Percentiles rank a stretch among this genome's conserved stretches.
Conservation (phyloP, 2,329 filamentous ascomycete genomes). For the Stachybotrys echinatus region DNA sequence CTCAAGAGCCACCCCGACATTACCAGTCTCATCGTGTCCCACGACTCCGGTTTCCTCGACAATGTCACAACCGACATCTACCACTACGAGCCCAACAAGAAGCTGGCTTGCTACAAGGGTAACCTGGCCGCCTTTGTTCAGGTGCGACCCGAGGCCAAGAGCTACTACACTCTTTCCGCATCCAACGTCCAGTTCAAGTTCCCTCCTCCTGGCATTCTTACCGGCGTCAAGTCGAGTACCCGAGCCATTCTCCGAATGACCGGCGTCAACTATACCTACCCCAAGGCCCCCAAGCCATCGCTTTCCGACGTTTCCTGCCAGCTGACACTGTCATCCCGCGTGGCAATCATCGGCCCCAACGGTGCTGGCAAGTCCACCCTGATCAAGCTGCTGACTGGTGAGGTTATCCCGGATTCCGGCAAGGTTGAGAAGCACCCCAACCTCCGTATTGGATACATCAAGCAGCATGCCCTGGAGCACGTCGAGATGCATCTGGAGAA, state of each 20-base stretch:
- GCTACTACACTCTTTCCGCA: conserved; percentile 92
- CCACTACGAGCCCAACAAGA: conserved; percentile 95
- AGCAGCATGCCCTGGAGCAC: conserved; percentile 98
- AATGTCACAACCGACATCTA: conserved; percentile 98
- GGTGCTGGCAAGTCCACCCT: conserved; percentile 97
- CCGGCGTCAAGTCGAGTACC: conserved; percentile 91
- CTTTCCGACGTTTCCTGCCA: conserved; percentile 82
- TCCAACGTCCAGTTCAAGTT: conserved; percentile 96
- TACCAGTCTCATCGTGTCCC: conserved; percentile 93
- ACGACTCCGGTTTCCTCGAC: conserved; percentile 97
- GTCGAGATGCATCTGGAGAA: conserved; percentile 99
- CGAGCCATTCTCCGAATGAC: conserved; percentile 93
- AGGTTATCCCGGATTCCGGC: conserved; percentile 75
- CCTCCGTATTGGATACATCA: conserved; percentile 97
- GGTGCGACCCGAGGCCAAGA: conserved; percentile 88
- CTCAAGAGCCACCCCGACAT: conserved; percentile 94
- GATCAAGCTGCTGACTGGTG: conserved; percentile 94
- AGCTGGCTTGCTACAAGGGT: conserved; percentile 80
- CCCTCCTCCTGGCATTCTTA: conserved; percentile 88
- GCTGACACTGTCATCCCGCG: conserved; percentile 82
- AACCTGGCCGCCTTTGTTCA: conserved; percentile 82
- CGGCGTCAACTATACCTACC: conserved; percentile 89
- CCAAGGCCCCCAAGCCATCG: conserved; percentile 83
- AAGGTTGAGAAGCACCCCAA: conserved; percentile 98
- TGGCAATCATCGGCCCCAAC: conserved; percentile 95